phyloP scores from a whole-genome alignment of 2,329 filamentous ascomycete species.

The Hawksworthiomyces lignivorus region DNA sequence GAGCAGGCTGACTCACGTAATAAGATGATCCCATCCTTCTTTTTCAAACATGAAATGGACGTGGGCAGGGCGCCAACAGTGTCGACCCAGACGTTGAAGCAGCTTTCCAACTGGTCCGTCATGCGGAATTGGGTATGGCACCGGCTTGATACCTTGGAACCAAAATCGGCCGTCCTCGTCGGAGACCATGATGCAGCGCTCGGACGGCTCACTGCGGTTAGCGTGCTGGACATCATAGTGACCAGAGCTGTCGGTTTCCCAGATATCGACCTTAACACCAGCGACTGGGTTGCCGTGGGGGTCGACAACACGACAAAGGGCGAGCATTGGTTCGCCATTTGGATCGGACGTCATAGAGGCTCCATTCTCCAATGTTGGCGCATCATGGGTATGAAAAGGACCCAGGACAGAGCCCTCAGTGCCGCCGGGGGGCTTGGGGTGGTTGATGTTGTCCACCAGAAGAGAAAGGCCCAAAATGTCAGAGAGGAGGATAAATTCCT shows the following conservation, averaged over 20 bases:
- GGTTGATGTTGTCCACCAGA: constrained; percentile 75
- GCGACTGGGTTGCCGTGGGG: constrained; percentile 53
- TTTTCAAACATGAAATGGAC: constrained; percentile 89
- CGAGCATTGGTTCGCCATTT: constrained; percentile 61
- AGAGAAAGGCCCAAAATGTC: constrained; percentile 73
- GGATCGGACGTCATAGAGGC: constrained; percentile 59
- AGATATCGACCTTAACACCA: constrained; percentile 69
- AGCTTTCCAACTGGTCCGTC: constrained; percentile 77
- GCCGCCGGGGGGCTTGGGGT: constrained; percentile 62
- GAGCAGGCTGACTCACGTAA: constrained; percentile 57
- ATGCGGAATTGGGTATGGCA: constrained; percentile 77
- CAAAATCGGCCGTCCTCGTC: constrained; percentile 70
- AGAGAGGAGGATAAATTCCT: constrained; percentile 73
- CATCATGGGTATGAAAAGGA: constrained; percentile 78
- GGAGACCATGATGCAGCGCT: constrained; percentile 56
- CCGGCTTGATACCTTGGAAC: constrained; percentile 78
- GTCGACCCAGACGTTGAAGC: constrained; percentile 57
- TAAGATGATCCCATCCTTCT: constrained; percentile 67
- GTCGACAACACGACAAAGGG: constrained; percentile 65
- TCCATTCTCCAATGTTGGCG: constrained; percentile 49
- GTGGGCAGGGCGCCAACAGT: constrained; percentile 69
- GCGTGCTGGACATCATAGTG: constrained; percentile 76
- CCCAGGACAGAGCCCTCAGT: constrained; percentile 78
- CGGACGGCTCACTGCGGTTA: constrained; percentile 56
- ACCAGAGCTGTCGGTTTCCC: constrained; percentile 76